Evolutionary conservation across 2,329 filamentous ascomycete genomes (phyloP).

Genomic region (Alternaria infectoria): DNA sequence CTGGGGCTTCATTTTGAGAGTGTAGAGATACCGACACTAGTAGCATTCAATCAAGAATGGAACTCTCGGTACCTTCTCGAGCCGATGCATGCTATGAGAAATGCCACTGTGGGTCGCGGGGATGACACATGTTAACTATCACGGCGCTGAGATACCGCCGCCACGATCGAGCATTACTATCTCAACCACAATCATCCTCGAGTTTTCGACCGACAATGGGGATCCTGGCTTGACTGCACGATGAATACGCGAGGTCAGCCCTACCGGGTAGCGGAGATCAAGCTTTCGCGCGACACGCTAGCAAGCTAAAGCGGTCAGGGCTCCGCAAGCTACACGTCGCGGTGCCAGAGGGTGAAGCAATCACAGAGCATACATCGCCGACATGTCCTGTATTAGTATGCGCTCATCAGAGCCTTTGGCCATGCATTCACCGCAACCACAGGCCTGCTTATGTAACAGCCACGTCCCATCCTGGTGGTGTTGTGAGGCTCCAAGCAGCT

Average conservation of each 20-base stretch:
- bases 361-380: constrained; percentile 12
- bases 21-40: neutral
- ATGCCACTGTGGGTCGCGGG: neutral
- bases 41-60: neutral
- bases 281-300: constrained; percentile 39
- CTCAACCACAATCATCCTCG: neutral
- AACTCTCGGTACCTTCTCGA: neutral
- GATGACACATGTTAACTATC: neutral
- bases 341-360: constrained; percentile 19
- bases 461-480: constrained; percentile 1
- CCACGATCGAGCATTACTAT: neutral
- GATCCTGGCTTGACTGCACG: neutral
- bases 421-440: neutral
- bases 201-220: neutral
- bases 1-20: neutral
- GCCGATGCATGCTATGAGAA: neutral
- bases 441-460: constrained; percentile 11
- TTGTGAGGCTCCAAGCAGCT: constrained; percentile 15
- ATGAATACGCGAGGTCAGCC: constrained; percentile 7
- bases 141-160: neutral
- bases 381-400: neutral
- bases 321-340: constrained; percentile 9
- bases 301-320: constrained; percentile 19
- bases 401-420: neutral
- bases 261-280: constrained; percentile 33